A percentile compares a stretch with the other conserved stretches of the same genome.
Conservation (phyloP, 306 rosid genomes). For the Rosa multiflora region DNA sequence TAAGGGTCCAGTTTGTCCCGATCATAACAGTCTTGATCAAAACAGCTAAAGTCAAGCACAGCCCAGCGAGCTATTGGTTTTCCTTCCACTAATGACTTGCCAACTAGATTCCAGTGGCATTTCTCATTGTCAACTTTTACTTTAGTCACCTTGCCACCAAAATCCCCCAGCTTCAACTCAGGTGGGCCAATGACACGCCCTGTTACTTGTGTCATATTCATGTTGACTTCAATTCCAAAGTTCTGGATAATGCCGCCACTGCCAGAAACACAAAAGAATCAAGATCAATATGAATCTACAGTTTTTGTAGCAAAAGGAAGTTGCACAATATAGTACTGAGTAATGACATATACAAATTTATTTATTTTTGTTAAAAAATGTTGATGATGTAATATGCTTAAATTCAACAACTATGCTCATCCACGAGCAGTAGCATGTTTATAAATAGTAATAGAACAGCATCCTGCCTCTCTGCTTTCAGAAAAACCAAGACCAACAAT, state of each 20-base stretch:
- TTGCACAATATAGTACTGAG: background rate
- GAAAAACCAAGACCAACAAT: background rate
- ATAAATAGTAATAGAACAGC: background rate
- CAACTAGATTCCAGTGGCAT: slow-evolving; percentile 72
- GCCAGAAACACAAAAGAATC: slow-evolving; percentile 20
- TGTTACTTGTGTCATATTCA: slow-evolving; percentile 46
- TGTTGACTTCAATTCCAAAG: slow-evolving; percentile 62
- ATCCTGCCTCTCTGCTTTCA: background rate
- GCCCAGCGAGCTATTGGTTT: slow-evolving; percentile 59
- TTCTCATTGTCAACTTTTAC: slow-evolving; percentile 52
- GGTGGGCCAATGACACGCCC: slow-evolving; percentile 80
- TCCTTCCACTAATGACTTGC: slow-evolving; percentile 57
- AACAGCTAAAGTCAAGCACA: slow-evolving; percentile 52
- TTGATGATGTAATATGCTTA: background rate
- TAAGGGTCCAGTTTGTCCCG: slow-evolving; percentile 20
- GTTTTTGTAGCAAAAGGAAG: background rate
- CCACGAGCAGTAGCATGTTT: background rate
- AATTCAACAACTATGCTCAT: background rate
- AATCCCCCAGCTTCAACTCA: slow-evolving; percentile 52
- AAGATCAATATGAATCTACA: background rate
- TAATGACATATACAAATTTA: background rate
- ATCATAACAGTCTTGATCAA: slow-evolving; percentile 1
- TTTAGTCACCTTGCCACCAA: slow-evolving; percentile 40
- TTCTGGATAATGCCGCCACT: slow-evolving; percentile 53
- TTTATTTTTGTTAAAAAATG: background rate